Evolutionary conservation across 768 basidiomycete genomes (phyloP).

Genomic region (Leccinum longicurvipes): DNA sequence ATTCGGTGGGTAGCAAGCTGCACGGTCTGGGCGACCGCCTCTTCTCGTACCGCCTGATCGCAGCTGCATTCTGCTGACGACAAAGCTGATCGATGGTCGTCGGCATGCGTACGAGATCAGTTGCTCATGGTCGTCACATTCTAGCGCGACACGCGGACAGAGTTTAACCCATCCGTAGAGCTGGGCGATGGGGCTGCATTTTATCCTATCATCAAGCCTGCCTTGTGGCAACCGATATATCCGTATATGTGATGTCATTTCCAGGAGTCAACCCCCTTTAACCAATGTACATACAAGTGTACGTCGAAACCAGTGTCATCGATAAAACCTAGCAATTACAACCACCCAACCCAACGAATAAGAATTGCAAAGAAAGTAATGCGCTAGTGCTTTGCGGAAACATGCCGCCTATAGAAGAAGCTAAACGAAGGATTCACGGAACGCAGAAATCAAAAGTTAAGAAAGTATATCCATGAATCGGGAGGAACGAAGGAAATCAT

Average conservation of each 20-base stretch:
- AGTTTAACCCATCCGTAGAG: background rate
- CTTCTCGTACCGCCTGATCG: background rate
- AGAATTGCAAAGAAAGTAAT: background rate
- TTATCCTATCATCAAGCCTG: background rate
- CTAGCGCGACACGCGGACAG: no score
- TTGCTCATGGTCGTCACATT: background rate
- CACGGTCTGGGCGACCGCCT: no score
- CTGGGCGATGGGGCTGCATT: no score
- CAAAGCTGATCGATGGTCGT: background rate
- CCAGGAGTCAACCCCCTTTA: background rate
- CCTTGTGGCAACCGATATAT: background rate
- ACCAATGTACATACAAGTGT: background rate
- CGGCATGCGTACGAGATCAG: background rate
- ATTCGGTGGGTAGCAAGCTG: background rate
- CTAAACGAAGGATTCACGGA: background rate
- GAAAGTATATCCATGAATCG: background rate
- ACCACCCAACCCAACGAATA: background rate
- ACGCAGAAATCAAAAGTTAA: background rate
- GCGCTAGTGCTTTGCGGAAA: slow-evolving; percentile 4
- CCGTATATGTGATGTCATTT: background rate
- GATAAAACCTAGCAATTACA: background rate
- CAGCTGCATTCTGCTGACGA: background rate
- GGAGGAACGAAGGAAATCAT: background rate
- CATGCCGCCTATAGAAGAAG: background rate
- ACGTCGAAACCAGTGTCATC: no score